Percentiles rank a stretch among this genome's conserved stretches.
These are phyloP conservation scores for Chimonanthus praecox DNA, from an alignment of 164 flowering plant species.

Conservation along the genomic window DNA sequence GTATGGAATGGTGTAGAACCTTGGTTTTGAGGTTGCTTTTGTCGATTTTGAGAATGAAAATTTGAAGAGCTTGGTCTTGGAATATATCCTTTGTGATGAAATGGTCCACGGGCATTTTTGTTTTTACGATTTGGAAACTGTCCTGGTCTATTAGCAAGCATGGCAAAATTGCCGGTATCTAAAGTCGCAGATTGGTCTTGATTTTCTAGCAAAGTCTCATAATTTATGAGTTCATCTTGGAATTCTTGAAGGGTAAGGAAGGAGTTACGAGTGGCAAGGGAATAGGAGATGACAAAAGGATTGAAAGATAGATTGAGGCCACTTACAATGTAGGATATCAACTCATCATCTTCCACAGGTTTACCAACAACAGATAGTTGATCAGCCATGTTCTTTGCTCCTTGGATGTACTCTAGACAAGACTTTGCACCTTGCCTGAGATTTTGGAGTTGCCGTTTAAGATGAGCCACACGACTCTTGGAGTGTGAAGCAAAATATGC, in stretches of 20 bases:
- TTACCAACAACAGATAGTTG: not conserved
- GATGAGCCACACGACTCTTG: not conserved
- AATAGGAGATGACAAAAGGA: not conserved
- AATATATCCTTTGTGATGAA: too few relatives aligned
- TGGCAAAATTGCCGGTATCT: too few relatives aligned
- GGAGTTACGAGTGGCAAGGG: not conserved
- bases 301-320: not conserved
- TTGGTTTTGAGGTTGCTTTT: too few relatives aligned
- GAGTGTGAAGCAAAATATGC: not conserved
- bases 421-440: not conserved
- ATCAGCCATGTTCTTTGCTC: not conserved
- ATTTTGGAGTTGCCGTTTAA: not conserved
- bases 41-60: too few relatives aligned
- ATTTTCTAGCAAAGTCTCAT: not conserved
- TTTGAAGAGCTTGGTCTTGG: too few relatives aligned
- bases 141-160: too few relatives aligned
- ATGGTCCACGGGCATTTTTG: too few relatives aligned
- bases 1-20: too few relatives aligned
- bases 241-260: not conserved
- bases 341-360: not conserved
- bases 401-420: not conserved
- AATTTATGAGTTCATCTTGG: not conserved
- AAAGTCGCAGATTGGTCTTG: not conserved
- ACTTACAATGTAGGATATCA: not conserved
- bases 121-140: too few relatives aligned